These are phyloP conservation scores for Metarhizium anisopliae DNA, from an alignment of 2,329 filamentous ascomycete species.

Conservation along the genomic window DNA sequence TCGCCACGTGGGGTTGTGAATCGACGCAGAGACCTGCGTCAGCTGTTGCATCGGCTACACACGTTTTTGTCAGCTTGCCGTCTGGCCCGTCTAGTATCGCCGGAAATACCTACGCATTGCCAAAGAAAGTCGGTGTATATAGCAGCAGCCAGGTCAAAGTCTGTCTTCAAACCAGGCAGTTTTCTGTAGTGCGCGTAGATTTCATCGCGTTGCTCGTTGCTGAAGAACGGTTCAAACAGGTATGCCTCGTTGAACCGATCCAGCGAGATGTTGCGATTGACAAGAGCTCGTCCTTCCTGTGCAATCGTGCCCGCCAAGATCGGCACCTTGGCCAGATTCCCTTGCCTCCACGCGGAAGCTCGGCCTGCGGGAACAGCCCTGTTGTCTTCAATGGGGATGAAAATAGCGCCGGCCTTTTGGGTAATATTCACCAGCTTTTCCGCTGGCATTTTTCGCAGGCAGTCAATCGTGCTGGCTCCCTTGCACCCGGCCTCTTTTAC, in stretches of 20 bases:
- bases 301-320: slow-evolving; percentile 16
- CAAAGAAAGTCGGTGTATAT: slow-evolving; percentile 19
- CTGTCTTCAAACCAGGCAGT: slow-evolving; percentile 5
- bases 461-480: too few relatives aligned
- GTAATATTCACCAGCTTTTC: slow-evolving; percentile 11
- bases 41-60: too few relatives aligned
- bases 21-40: too few relatives aligned
- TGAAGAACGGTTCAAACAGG: slow-evolving; percentile 8
- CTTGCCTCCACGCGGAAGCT: slow-evolving; percentile 13
- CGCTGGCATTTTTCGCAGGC: background rate
- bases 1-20: too few relatives aligned
- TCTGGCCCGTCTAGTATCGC: background rate
- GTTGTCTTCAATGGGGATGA: background rate
- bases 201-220: slow-evolving; percentile 1
- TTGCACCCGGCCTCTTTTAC: too few relatives aligned
- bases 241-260: slow-evolving; percentile 11
- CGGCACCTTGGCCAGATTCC: slow-evolving; percentile 11
- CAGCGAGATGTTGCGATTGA: slow-evolving; percentile 14
- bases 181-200: slow-evolving; percentile 13
- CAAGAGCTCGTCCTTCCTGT: slow-evolving; percentile 14
- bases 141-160: slow-evolving; percentile 17
- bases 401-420: background rate
- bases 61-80: too few relatives aligned
- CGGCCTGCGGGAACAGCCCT: slow-evolving; percentile 9
- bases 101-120: slow-evolving; percentile 15